Evolutionary conservation across 179 eudicot genomes (phyloP).

Genomic region (Corrigiola litoralis): DNA sequence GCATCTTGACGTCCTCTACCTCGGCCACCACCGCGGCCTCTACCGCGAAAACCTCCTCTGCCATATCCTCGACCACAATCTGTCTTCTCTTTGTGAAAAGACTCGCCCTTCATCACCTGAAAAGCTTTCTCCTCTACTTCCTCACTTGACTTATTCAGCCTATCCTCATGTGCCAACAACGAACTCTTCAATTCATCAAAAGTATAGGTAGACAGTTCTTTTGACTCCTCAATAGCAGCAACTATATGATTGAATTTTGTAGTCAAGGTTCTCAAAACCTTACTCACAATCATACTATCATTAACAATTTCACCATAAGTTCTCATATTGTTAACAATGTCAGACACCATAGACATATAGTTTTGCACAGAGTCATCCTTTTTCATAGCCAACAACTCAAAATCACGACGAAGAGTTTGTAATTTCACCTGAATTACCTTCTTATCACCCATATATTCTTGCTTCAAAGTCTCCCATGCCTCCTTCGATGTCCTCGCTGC

Average conservation of each 20-base stretch:
- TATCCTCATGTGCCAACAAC: too few species aligned
- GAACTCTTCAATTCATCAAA: background rate
- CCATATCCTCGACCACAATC: background rate
- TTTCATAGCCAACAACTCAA: background rate
- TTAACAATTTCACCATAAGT: too few species aligned
- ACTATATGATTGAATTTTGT: background rate
- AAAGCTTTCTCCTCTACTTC: conserved; percentile 15
- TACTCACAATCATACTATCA: too few species aligned
- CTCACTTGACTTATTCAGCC: too few species aligned
- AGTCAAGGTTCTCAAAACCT: background rate
- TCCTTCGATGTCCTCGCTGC: background rate
- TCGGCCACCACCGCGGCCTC: background rate
- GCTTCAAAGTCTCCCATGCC: background rate
- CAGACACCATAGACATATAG: background rate
- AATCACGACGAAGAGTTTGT: background rate
- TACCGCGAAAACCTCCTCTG: conserved; percentile 2
- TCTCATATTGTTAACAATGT: background rate
- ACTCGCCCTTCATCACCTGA: conserved; percentile 15
- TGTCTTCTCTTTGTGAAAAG: background rate
- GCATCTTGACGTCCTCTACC: background rate
- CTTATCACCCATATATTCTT: background rate
- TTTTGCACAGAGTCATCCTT: background rate
- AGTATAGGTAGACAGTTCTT: background rate
- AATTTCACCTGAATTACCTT: background rate
- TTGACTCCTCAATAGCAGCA: background rate